Percentiles rank a stretch among this genome's conserved stretches.
These are phyloP conservation scores for Mentha longifolia DNA, from an alignment of 257 asterid species.

Conservation along the genomic window DNA sequence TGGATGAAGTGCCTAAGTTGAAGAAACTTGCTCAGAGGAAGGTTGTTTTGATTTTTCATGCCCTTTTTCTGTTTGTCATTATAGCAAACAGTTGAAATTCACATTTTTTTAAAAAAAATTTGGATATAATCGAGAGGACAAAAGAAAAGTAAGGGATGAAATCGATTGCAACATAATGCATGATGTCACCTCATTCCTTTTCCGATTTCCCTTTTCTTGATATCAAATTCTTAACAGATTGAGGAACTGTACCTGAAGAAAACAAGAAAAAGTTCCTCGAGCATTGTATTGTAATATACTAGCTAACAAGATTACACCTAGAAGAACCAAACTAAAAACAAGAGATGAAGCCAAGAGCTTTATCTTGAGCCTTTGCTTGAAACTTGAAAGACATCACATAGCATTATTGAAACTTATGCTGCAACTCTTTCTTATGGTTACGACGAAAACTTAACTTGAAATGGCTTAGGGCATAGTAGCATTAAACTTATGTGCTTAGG, in stretches of 20 bases:
- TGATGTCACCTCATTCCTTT: neutral
- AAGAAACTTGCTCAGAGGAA: conserved; percentile 74
- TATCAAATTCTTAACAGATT: conserved; percentile 2
- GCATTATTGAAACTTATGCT: neutral
- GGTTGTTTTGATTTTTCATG: conserved; percentile 36
- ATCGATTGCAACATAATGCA: neutral
- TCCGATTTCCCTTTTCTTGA: neutral
- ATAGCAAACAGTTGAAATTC: neutral
- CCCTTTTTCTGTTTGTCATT: neutral
- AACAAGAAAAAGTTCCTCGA: conserved; percentile 11
- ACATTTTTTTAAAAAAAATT: too few relatives aligned
- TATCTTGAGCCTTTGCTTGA: neutral
- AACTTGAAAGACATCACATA: neutral
- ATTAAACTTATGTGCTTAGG: neutral
- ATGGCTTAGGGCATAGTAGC: neutral
- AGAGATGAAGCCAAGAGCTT: conserved; percentile 13
- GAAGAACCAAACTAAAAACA: neutral
- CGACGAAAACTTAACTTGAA: neutral
- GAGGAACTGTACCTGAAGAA: conserved; percentile 7
- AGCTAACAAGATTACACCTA: conserved; percentile 29
- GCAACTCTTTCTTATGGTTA: neutral
- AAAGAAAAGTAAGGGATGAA: neutral
- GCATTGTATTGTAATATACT: neutral
- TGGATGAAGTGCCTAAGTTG: conserved; percentile 82
- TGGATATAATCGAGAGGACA: neutral